Evolutionary conservation across 2,329 filamentous ascomycete genomes (phyloP).

Genomic region (Hypoxylon sp.): DNA sequence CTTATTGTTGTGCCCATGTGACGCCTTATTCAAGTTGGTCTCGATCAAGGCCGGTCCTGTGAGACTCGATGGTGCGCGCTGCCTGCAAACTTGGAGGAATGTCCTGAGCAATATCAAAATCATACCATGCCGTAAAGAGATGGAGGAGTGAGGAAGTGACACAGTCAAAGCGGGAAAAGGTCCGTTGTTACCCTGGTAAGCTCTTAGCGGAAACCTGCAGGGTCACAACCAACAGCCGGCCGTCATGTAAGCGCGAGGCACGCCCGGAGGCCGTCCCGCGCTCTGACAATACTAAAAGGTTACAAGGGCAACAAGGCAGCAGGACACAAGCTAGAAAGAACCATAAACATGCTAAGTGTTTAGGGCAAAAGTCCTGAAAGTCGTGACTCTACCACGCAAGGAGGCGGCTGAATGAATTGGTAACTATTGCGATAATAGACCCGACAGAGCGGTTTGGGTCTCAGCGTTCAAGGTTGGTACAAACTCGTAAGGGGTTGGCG

Average conservation of each 20-base stretch:
- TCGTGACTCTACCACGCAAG: constrained; percentile 20
- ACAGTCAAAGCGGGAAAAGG: constrained; percentile 47
- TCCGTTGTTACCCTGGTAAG: constrained; percentile 38
- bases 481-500: constrained; percentile 35
- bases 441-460: constrained; percentile 33
- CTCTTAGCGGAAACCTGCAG: constrained; percentile 33
- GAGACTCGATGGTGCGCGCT: constrained; percentile 32
- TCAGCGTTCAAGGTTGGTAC: constrained; percentile 27
- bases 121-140: constrained; percentile 34
- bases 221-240: constrained; percentile 42
- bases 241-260: constrained; percentile 43
- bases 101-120: constrained; percentile 36
- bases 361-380: constrained; percentile 11
- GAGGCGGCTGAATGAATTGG: constrained; percentile 21
- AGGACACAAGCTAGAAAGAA: constrained; percentile 16
- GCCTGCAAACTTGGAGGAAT: constrained; percentile 38
- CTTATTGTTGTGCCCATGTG: constrained; percentile 7
- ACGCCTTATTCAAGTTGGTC: constrained; percentile 15
- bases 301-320: constrained; percentile 21
- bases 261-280: constrained; percentile 25
- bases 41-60: constrained; percentile 23
- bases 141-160: constrained; percentile 32
- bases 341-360: constrained; percentile 9
- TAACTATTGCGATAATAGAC: constrained; percentile 24
- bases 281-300: constrained; percentile 22